phyloP scores from a whole-genome alignment of 2,329 filamentous ascomycete genomes.

The Coccinonectria pachysandricola region DNA sequence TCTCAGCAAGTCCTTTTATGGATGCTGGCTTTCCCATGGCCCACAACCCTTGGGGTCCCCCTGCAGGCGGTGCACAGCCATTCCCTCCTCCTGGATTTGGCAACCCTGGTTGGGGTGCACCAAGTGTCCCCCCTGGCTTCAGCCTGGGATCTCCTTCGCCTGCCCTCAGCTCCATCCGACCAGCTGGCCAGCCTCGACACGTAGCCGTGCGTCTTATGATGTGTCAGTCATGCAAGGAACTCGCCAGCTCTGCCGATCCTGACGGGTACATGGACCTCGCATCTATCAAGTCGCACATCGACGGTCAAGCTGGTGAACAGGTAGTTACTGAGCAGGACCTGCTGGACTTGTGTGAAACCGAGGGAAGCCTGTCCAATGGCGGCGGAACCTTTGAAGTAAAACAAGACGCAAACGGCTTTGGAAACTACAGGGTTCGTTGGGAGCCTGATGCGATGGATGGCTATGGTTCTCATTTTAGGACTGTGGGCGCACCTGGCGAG shows the following conservation, averaged over 20 bases:
- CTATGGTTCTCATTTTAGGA: conserved; percentile 29
- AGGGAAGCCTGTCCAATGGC: conserved; percentile 76
- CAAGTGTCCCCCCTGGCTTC: conserved; percentile 24
- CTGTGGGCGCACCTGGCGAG: conserved; percentile 52
- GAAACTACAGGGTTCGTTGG: conserved; percentile 40
- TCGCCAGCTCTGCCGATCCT: conserved; percentile 31
- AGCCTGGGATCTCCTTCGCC: conserved; percentile 22
- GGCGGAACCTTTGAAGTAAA: conserved; percentile 76
- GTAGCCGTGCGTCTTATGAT: conserved; percentile 63
- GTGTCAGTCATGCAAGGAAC: conserved; percentile 64
- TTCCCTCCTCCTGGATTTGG: conserved; percentile 38
- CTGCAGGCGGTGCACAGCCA: conserved; percentile 24
- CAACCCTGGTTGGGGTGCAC: conserved; percentile 29
- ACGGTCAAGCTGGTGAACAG: conserved; percentile 37
- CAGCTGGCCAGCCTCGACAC: conserved; percentile 47
- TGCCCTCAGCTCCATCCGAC: conserved; percentile 20
- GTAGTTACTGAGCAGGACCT: conserved; percentile 51
- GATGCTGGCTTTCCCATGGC: conserved; percentile 29
- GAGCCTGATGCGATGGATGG: conserved; percentile 41
- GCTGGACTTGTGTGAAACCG: conserved; percentile 78
- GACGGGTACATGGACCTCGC: conserved; percentile 63
- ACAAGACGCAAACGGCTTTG: conserved; percentile 32
- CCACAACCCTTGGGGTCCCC: conserved; percentile 33
- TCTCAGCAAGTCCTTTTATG: conserved; percentile 31
- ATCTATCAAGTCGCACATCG: conserved; percentile 55